These are phyloP conservation scores for Domatiomyces globalis DNA, from an alignment of 2,329 filamentous ascomycete species.

Conservation along the genomic window DNA sequence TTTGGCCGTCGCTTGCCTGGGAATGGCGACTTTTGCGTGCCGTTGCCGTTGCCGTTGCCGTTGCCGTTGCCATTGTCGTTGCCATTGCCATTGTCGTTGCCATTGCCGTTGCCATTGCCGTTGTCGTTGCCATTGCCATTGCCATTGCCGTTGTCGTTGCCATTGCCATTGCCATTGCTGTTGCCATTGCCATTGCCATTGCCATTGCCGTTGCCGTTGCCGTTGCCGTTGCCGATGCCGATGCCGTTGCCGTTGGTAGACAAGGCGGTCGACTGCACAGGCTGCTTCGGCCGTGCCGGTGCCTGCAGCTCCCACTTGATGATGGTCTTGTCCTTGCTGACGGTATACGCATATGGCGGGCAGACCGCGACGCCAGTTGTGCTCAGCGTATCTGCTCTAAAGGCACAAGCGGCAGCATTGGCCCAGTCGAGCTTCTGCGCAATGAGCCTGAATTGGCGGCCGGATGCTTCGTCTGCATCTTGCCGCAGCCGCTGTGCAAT, in stretches of 20 bases:
- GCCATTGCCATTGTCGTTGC: constrained; percentile 21
- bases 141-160: background rate
- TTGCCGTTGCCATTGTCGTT: constrained; percentile 23
- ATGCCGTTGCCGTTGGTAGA: background rate
- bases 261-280: background rate
- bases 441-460: constrained; percentile 71
- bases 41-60: constrained; percentile 21
- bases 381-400: constrained; percentile 62
- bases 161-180: constrained; percentile 23
- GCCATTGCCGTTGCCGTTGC: constrained; percentile 29
- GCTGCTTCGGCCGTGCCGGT: constrained; percentile 12
- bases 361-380: constrained; percentile 69
- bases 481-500: constrained; percentile 83
- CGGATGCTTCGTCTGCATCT: constrained; percentile 83
- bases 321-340: constrained; percentile 68
- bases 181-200: background rate
- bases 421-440: constrained; percentile 58
- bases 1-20: constrained; percentile 30
- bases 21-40: constrained; percentile 34
- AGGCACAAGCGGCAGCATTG: constrained; percentile 53
- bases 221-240: constrained; percentile 32
- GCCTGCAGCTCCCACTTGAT: constrained; percentile 77
- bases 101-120: constrained; percentile 23
- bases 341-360: constrained; percentile 72
- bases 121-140: background rate